Conservation (phyloP, 768 basidiomycete genomes). For the Fibroporia radiculosa region DNA sequence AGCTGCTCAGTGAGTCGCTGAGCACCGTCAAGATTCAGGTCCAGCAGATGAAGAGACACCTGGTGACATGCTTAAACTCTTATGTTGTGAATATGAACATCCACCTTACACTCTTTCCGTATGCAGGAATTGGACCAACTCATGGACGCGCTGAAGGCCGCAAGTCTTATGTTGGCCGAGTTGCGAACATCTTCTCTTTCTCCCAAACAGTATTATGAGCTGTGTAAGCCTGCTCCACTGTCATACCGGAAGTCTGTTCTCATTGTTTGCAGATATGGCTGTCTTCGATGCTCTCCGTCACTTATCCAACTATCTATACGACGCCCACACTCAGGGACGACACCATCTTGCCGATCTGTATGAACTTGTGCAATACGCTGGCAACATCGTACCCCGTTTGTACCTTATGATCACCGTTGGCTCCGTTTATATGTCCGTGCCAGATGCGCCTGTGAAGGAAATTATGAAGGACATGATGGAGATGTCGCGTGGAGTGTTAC, state of each 20-base stretch:
- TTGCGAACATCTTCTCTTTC: conserved; percentile 88
- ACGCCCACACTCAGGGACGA: conserved; percentile 84
- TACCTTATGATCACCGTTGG: conserved; percentile 99
- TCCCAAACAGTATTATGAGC: conserved; percentile 98
- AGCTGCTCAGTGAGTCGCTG: conserved; percentile 77
- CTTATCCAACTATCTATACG: conserved; percentile 93
- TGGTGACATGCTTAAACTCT: too few relatives aligned
- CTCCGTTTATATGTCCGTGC: conserved; percentile 97
- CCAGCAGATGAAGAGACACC: conserved; percentile 90
- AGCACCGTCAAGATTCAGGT: conserved; percentile 87
- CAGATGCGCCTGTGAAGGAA: conserved; percentile 96
- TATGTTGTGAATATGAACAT: background rate
- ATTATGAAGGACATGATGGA: conserved; percentile 99
- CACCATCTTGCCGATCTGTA: conserved; percentile 98
- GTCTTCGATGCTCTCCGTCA: conserved; percentile 96
- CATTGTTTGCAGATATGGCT: conserved; percentile 71
- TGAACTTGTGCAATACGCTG: conserved; percentile 99
- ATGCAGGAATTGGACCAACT: conserved; percentile 86
- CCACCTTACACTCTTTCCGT: background rate
- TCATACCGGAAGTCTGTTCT: background rate
- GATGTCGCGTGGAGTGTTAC: conserved; percentile 95
- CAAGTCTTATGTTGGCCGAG: conserved; percentile 96
- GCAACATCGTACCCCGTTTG: conserved; percentile 88
- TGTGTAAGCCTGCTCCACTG: conserved; percentile 46
- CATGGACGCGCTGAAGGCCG: conserved; percentile 97